A percentile compares a stretch with the other conserved stretches of the same genome.
Conservation (phyloP, 306 rosid species). For the Hippophae gyantsensis region DNA sequence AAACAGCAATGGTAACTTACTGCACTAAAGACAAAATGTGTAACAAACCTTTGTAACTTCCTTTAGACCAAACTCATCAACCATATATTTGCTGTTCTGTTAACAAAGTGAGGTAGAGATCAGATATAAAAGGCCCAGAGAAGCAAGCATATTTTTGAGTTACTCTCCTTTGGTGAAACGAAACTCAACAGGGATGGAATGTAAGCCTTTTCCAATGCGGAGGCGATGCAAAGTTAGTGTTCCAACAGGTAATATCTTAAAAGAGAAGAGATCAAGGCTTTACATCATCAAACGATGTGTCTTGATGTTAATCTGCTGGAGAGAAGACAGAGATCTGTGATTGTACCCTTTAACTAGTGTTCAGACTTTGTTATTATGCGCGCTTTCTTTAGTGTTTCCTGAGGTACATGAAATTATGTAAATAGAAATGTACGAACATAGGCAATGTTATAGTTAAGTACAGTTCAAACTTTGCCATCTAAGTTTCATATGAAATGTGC, state of each 20-base stretch:
- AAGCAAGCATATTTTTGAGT: not conserved
- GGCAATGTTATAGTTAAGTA: not conserved
- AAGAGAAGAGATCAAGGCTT: conserved; percentile 38
- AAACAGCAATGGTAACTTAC: not conserved
- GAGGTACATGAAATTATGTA: conserved; percentile 3
- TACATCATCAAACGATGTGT: conserved; percentile 33
- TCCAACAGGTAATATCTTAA: conserved; percentile 18
- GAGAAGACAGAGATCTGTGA: conserved; percentile 24
- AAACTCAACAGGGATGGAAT: conserved; percentile 20
- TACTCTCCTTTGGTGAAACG: not conserved
- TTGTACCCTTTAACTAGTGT: not conserved
- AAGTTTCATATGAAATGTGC: not conserved
- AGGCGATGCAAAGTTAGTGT: conserved; percentile 12
- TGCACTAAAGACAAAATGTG: conserved; percentile 17
- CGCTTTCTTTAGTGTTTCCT: conserved; percentile 3
- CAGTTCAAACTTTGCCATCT: not conserved
- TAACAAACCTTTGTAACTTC: conserved; percentile 21
- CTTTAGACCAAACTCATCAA: not conserved
- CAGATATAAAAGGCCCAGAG: not conserved
- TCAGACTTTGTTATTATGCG: not conserved
- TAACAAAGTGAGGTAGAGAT: not conserved
- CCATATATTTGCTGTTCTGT: not conserved
- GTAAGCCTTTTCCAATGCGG: conserved; percentile 10
- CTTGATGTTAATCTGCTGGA: conserved; percentile 39
- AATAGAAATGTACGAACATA: not conserved